Percentiles rank a stretch among this genome's conserved stretches.
Conservation (phyloP, 2,329 filamentous ascomycete genomes). For the Arthrobotrys entomopaga region DNA sequence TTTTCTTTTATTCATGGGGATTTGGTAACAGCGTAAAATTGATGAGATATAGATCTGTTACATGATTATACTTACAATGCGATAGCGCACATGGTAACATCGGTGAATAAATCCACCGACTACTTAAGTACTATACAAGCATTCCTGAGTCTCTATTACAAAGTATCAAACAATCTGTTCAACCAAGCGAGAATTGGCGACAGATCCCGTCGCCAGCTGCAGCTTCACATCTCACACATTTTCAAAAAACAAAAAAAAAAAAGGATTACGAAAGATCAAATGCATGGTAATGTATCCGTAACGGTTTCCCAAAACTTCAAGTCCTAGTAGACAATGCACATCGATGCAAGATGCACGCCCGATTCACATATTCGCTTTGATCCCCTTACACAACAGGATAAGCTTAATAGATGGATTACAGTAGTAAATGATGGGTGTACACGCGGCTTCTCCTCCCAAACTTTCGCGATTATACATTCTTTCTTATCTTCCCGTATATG, state of each 20-base stretch:
- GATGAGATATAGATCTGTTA: no score
- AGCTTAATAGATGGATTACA: slow-evolving; percentile 25
- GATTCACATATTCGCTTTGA: slow-evolving; percentile 23
- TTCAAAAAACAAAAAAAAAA: not conserved
- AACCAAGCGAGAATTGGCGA: slow-evolving; percentile 45
- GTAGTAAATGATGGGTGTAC: slow-evolving; percentile 20
- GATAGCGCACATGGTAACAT: not conserved
- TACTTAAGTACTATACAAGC: not conserved
- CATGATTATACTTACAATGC: no score
- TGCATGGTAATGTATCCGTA: slow-evolving; percentile 17
- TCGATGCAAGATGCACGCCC: slow-evolving; percentile 23
- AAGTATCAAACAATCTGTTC: slow-evolving; percentile 15
- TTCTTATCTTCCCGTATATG: not conserved
- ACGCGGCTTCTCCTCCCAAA: slow-evolving; percentile 36
- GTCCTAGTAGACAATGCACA: slow-evolving; percentile 13
- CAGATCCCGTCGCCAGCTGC: slow-evolving; percentile 25
- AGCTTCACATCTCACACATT: no score
- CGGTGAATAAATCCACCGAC: not conserved
- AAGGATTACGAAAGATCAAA: slow-evolving; percentile 42
- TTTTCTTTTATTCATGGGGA: no score
- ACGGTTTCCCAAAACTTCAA: slow-evolving; percentile 15
- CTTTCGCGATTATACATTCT: no score
- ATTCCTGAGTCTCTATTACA: no score
- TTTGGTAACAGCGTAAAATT: no score
- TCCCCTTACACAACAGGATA: slow-evolving; percentile 51